Evolutionary conservation across 208 protist genomes (phyloP).

Genomic region (Blastocrithidia nonstop): DNA sequence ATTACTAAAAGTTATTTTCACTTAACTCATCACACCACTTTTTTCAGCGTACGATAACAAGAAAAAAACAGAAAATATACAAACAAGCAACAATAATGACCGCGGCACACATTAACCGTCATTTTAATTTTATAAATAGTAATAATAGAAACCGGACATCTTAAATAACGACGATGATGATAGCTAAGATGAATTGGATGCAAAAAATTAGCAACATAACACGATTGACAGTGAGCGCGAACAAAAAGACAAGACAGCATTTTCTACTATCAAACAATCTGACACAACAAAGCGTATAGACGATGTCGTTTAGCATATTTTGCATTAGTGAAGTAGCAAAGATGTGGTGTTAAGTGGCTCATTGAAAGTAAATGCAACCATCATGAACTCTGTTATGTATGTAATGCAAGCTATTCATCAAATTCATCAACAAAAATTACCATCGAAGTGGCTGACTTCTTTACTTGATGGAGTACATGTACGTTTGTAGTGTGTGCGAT

Average conservation of each 20-base stretch:
- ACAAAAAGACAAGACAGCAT: background rate
- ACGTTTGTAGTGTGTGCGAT: conserved; percentile 20
- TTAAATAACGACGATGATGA: background rate
- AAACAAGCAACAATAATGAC: too few species aligned
- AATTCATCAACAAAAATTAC: too few species aligned
- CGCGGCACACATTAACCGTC: too few species aligned
- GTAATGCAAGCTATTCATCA: too few species aligned
- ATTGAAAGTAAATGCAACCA: conserved; percentile 13
- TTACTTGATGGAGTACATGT: conserved; percentile 27
- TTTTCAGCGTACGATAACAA: too few species aligned
- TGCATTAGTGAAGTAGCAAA: conserved; percentile 19
- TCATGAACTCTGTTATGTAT: conserved; percentile 46
- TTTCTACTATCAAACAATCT: background rate
- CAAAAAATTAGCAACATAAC: background rate
- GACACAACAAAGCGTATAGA: too few species aligned
- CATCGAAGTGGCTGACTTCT: conserved; percentile 12
- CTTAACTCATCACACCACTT: too few species aligned
- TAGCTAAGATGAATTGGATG: background rate
- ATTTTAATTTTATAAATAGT: too few species aligned
- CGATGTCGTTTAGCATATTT: conserved; percentile 9
- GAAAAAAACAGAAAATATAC: too few species aligned
- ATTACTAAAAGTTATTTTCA: too few species aligned
- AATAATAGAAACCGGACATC: background rate
- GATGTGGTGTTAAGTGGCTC: conserved; percentile 18
- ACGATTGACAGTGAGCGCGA: background rate